phyloP scores from a whole-genome alignment of 2,329 filamentous ascomycete species.

The Spiromastix sp. region DNA sequence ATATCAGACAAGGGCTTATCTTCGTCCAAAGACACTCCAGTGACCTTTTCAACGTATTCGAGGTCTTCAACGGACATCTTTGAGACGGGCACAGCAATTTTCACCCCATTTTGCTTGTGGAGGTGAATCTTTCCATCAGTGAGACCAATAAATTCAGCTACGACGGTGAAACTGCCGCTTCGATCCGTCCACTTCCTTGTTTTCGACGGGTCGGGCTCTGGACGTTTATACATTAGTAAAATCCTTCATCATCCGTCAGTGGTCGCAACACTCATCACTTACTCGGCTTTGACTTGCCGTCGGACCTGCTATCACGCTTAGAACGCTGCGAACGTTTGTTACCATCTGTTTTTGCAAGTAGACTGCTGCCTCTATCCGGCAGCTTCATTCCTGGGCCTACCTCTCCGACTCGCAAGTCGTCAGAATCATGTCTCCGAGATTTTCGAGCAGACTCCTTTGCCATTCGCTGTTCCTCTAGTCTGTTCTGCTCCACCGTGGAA shows the following conservation, averaged over 20 bases:
- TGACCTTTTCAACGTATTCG: constrained; percentile 81
- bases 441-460: constrained; percentile 66
- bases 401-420: constrained; percentile 49
- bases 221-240: constrained; percentile 6
- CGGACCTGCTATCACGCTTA: constrained; percentile 56
- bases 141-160: constrained; percentile 89
- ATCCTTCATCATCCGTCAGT: too few species aligned
- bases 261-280: too few species aligned
- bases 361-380: constrained; percentile 69
- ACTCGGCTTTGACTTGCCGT: constrained; percentile 62
- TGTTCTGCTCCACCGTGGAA: constrained; percentile 66
- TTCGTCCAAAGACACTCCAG: constrained; percentile 80
- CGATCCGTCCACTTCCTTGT: constrained; percentile 91
- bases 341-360: constrained; percentile 56
- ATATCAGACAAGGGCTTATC: constrained; percentile 89
- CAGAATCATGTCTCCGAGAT: constrained; percentile 44
- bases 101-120: constrained; percentile 95
- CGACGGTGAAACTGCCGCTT: constrained; percentile 91
- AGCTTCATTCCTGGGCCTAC: constrained; percentile 69
- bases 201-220: constrained; percentile 74
- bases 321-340: constrained; percentile 61
- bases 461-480: constrained; percentile 70
- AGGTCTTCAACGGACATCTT: constrained; percentile 96
- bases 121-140: constrained; percentile 95
- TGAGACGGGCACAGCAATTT: constrained; percentile 87